Conservation (phyloP, 2,329 filamentous ascomycete species). For the Paracoccidioides lutzii region DNA sequence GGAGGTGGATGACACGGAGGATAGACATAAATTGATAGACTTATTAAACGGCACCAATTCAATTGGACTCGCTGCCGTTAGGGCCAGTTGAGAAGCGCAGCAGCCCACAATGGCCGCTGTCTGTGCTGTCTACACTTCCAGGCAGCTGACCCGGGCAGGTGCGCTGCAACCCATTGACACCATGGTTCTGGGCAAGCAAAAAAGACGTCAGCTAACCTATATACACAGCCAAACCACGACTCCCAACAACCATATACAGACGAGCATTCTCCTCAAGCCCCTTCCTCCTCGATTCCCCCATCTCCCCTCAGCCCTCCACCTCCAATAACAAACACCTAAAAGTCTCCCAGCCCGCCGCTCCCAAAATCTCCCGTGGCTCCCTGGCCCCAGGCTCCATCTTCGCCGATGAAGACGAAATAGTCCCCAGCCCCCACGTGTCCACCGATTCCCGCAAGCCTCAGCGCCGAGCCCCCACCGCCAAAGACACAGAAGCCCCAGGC, state of each 20-base stretch:
- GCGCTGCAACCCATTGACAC: conserved; percentile 1
- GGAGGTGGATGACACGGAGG: neutral
- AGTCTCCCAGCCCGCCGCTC: conserved; percentile 11
- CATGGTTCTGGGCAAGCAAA: neutral
- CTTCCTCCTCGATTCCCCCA: conserved; percentile 2
- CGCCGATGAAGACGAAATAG: conserved; percentile 22
- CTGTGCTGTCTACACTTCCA: conserved; percentile 24
- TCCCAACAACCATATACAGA: conserved; percentile 9
- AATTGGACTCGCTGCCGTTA: too few species aligned
- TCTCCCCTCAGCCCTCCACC: neutral
- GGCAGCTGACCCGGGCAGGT: conserved; percentile 29
- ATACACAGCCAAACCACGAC: conserved; percentile 4
- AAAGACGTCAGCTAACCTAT: too few species aligned
- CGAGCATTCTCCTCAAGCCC: conserved; percentile 9
- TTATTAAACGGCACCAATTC: too few species aligned
- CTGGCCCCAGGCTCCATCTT: conserved; percentile 30
- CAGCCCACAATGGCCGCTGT: conserved; percentile 25
- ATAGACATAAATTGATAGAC: neutral
- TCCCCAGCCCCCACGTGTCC: conserved; percentile 17
- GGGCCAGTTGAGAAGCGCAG: conserved; percentile 4
- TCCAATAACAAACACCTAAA: conserved; percentile 16
- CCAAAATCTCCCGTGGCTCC: conserved; percentile 19
- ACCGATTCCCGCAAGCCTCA: conserved; percentile 10
- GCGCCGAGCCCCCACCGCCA: conserved; percentile 5
- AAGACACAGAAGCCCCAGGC: conserved; percentile 8